A percentile compares a stretch with the other conserved stretches of the same genome.
Evolutionary conservation across 768 basidiomycete genomes (phyloP).

Genomic region (Tylopilus subfusipes): DNA sequence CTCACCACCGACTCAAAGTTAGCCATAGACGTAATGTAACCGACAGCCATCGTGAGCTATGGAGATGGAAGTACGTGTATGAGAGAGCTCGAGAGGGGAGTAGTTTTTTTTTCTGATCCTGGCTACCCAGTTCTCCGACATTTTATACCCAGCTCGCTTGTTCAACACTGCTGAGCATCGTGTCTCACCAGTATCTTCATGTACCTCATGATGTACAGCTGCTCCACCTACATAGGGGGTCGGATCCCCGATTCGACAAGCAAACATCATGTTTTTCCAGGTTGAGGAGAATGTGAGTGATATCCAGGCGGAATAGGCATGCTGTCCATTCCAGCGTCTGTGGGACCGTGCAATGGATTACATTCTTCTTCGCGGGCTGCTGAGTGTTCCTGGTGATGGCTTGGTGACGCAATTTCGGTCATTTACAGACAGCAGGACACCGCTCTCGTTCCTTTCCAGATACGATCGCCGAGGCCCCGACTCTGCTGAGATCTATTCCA

Average conservation of each 20-base stretch:
- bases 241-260: conserved; percentile 23
- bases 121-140: conserved; percentile 4
- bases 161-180: conserved; percentile 7
- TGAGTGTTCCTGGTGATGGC: conserved; percentile 10
- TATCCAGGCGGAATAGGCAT: conserved; percentile 30
- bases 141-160: conserved; percentile 31
- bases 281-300: conserved; percentile 15
- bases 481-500: conserved; percentile 12
- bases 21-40: conserved; percentile 25
- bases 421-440: conserved; percentile 13
- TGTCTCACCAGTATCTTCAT: conserved; percentile 13
- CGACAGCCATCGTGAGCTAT: conserved; percentile 20
- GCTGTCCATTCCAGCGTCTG: conserved; percentile 29
- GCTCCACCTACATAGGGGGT: conserved; percentile 21
- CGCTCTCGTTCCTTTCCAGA: conserved; percentile 11
- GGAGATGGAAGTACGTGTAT: conserved; percentile 11
- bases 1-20: conserved; percentile 25
- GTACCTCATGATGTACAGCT: conserved; percentile 9
- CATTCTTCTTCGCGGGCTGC: conserved; percentile 15
- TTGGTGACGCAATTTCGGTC: conserved; percentile 24
- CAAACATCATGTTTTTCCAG: conserved; percentile 17
- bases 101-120: conserved; percentile 17
- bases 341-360: conserved; percentile 21
- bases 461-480: conserved; percentile 18
- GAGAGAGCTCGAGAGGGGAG: conserved; percentile 10